Conservation (phyloP, 805 yeast genomes). For the Ogataea pilisensis region DNA sequence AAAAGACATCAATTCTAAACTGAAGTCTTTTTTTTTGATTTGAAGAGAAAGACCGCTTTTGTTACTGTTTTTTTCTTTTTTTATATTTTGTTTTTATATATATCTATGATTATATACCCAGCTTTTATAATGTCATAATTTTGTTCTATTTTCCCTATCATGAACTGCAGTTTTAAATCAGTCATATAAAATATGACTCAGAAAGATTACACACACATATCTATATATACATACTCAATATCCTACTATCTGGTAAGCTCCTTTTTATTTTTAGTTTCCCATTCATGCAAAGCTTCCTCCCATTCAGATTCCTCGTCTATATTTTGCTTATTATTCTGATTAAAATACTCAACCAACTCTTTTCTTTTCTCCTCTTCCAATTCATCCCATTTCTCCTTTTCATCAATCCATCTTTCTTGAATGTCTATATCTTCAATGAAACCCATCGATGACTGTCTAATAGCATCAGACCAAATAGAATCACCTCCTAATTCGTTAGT, state of each 20-base stretch:
- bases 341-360: slow-evolving; percentile 30
- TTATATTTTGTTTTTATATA: too few species aligned
- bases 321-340: slow-evolving; percentile 45
- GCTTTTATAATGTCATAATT: neutral
- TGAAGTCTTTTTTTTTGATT: too few species aligned
- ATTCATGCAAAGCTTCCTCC: too few species aligned
- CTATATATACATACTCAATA: neutral
- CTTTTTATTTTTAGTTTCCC: slow-evolving; percentile 38
- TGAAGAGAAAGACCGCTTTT: too few species aligned
- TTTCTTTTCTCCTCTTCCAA: slow-evolving; percentile 46
- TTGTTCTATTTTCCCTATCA: neutral
- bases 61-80: too few species aligned
- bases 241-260: neutral
- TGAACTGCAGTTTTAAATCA: neutral
- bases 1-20: neutral
- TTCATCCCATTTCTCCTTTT: slow-evolving; percentile 72
- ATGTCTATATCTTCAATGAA: slow-evolving; percentile 59
- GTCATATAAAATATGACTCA: too few species aligned
- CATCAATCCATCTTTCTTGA: slow-evolving; percentile 94
- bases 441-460: slow-evolving; percentile 63
- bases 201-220: too few species aligned
- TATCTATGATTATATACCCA: neutral
- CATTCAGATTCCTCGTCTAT: slow-evolving; percentile 74
- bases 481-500: slow-evolving; percentile 96
- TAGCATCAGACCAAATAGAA: slow-evolving; percentile 94